Base-by-base conservation (phyloP, 108 stramenopile genomes). In the Cyclostephanos invisitatus region DNA sequence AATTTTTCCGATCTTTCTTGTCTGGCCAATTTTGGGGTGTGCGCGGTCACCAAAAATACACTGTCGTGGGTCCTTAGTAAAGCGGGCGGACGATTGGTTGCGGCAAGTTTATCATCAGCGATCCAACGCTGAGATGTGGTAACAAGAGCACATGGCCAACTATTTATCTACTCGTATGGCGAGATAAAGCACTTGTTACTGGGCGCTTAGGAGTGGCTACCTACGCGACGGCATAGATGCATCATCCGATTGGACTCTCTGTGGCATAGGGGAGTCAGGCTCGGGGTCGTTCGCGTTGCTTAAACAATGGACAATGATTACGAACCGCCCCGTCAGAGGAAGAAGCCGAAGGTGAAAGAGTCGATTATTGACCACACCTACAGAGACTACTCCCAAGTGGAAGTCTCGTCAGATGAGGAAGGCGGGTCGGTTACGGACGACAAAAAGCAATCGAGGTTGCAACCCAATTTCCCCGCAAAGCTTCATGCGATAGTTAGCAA, bases 351-450 rank as follows among this genome's bases (percentile, higher is more conserved):
- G 61, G 24, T 70, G 35, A 77, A 77, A 47, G 75, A 46, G 32
- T 61, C 75, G 10, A 21, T 70, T 20, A 62, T 77, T 32, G 75
- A 77, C 27, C 75, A 77, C 63, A 77, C 75, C 6, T 77, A 77
- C 40, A 50, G 68, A 38, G 75, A 77, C 25, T 77, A 62, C 17
- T 65, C 64, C 21, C 75, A 70, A 28, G 50, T 64, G 28, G 75
- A 75, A 32, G 60, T 68, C 18, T 48, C 59, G 29, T 46, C 60
- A 18, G 64, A 62, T 35, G 63, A 69, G 21, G 54, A 42, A 11
- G 25, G 10, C 25, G 25, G 10, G 22, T 7, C 32, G 58, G 29
- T 17, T 25, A 55, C 32, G 21, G 64, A 67, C 32, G 69, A 62
- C 56, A 49, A 64, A 35, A 71, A 60, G 60, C 66, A 68, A 40